These are phyloP conservation scores for Geotrichum bryndzae DNA, from an alignment of 1,139 yeast genomes.

Conservation along the genomic window DNA sequence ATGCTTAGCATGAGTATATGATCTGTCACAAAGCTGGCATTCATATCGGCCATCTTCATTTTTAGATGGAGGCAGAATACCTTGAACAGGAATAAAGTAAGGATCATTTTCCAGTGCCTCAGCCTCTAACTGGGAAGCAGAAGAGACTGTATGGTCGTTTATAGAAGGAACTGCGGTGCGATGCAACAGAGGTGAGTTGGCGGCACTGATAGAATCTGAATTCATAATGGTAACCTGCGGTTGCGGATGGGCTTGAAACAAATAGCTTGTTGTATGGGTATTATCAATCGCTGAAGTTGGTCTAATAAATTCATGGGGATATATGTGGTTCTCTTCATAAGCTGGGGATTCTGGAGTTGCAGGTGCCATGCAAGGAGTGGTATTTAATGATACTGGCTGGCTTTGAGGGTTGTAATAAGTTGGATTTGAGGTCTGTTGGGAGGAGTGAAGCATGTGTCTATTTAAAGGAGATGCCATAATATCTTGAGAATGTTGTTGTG, in stretches of 20 bases:
- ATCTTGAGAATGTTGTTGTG: not conserved
- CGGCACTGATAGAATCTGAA: not conserved
- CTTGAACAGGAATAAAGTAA: slow-evolving; percentile 16
- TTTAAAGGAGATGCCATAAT: not conserved
- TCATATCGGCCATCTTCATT: slow-evolving; percentile 28
- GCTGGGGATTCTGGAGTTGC: not conserved
- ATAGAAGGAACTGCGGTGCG: not conserved
- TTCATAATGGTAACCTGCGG: not conserved
- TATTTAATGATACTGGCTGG: not conserved
- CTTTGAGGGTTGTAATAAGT: not conserved
- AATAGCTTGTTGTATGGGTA: not conserved
- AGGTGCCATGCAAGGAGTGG: not conserved
- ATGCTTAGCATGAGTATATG: slow-evolving; percentile 33
- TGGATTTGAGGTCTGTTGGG: not conserved
- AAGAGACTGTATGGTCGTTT: not conserved
- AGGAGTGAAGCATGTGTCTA: not conserved
- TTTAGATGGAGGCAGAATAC: slow-evolving; percentile 17
- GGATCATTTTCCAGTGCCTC: slow-evolving; percentile 5
- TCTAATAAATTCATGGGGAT: not conserved
- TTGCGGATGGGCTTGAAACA: not conserved
- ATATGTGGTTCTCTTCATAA: not conserved
- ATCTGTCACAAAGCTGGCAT: slow-evolving; percentile 29
- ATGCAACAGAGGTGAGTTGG: not conserved
- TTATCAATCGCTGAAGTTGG: not conserved
- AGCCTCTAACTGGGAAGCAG: not conserved